A percentile compares a stretch with the other conserved stretches of the same genome.
phyloP scores from a whole-genome alignment of 768 basidiomycete species.

The Naganishia friedmannii region DNA sequence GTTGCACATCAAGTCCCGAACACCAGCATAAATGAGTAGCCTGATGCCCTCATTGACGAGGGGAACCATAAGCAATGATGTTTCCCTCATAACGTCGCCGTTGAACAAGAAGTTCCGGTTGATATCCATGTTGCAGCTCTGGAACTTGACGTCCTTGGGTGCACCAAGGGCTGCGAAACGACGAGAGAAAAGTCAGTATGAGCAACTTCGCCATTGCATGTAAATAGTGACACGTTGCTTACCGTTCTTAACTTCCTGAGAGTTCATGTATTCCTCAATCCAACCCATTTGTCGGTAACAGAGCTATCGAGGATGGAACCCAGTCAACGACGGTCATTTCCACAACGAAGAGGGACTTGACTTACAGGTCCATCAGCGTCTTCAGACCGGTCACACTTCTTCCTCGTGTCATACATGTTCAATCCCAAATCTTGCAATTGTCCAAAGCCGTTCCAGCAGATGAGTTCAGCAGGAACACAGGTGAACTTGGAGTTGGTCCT shows the following conservation, averaged over 20 bases:
- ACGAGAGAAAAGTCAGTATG: slow-evolving; percentile 9
- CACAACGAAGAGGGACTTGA: background rate
- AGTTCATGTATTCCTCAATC: slow-evolving; percentile 87
- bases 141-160: slow-evolving; percentile 45
- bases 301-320: slow-evolving; percentile 25
- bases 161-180: slow-evolving; percentile 60
- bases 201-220: slow-evolving; percentile 56
- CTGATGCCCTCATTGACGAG: slow-evolving; percentile 78
- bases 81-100: slow-evolving; percentile 84
- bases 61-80: slow-evolving; percentile 71
- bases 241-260: slow-evolving; percentile 67
- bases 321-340: background rate
- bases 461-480: slow-evolving; percentile 68
- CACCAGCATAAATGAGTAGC: slow-evolving; percentile 79
- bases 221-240: slow-evolving; percentile 13
- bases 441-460: slow-evolving; percentile 60
- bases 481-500: slow-evolving; percentile 46
- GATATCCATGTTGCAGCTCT: slow-evolving; percentile 59
- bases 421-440: slow-evolving; percentile 54
- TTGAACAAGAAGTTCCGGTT: slow-evolving; percentile 75
- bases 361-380: slow-evolving; percentile 57
- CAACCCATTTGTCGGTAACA: slow-evolving; percentile 66
- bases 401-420: slow-evolving; percentile 74
- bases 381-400: slow-evolving; percentile 65
- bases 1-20: slow-evolving; percentile 79